phyloP scores from a whole-genome alignment of 2,329 filamentous ascomycete genomes.

The Arthrobotrys sphaeroides region DNA sequence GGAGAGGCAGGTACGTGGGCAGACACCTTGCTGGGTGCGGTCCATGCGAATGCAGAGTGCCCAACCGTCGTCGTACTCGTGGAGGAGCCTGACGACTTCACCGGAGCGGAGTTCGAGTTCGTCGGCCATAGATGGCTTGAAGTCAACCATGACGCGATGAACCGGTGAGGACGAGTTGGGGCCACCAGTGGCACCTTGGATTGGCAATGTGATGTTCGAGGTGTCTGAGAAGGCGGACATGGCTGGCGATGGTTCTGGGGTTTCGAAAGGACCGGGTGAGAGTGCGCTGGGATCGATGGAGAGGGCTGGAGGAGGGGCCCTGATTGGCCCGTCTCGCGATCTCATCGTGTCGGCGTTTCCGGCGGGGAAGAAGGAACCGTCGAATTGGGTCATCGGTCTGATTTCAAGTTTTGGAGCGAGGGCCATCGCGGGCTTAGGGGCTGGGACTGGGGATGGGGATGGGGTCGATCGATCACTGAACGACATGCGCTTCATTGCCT shows the following conservation, averaged over 20 bases:
- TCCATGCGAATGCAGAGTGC: constrained; percentile 91
- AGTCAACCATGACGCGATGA: constrained; percentile 93
- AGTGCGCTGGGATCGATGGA: constrained; percentile 58
- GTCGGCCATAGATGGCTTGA: constrained; percentile 89
- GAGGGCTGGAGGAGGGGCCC: constrained; percentile 59
- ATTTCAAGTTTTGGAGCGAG: constrained; percentile 64
- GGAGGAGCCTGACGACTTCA: constrained; percentile 84
- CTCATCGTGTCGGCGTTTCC: constrained; percentile 54
- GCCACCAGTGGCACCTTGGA: constrained; percentile 32
- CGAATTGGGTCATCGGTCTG: constrained; percentile 61
- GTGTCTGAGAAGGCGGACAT: constrained; percentile 54
- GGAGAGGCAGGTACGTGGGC: constrained; percentile 91
- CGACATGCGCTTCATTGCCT: constrained; percentile 61
- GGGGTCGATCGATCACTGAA: constrained; percentile 57
- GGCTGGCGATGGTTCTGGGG: constrained; percentile 52
- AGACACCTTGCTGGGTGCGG: constrained; percentile 89
- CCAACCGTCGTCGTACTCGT: constrained; percentile 99
- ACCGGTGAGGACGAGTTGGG: constrained; percentile 67
- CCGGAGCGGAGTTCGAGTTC: constrained; percentile 84
- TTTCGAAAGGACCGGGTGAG: constrained; percentile 59
- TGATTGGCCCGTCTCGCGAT: constrained; percentile 64
- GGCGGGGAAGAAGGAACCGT: constrained; percentile 55
- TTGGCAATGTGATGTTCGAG: constrained; percentile 45
- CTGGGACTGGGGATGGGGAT: constrained; percentile 60
- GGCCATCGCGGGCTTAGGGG: constrained; percentile 59